Evolutionary conservation across 345 rosid species (phyloP).

Genomic region (Jatropha curcas): DNA sequence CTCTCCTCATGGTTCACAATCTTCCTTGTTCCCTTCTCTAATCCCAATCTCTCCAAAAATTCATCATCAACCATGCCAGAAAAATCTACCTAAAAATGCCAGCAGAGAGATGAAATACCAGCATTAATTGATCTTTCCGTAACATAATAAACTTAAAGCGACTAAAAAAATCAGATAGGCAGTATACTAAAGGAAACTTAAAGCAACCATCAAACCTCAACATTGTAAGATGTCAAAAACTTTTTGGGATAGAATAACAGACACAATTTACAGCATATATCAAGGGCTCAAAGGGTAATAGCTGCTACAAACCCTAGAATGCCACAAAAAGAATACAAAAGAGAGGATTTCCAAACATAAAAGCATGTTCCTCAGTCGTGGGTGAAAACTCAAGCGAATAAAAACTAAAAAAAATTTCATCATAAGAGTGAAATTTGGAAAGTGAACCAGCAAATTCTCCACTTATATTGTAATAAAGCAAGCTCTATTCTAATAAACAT

Average conservation of each 20-base stretch:
- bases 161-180: too few species aligned
- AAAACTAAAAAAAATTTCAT: background rate
- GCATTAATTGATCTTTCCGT: background rate
- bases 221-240: background rate
- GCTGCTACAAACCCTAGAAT: background rate
- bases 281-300: background rate
- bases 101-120: constrained; percentile 1
- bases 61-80: constrained; percentile 84
- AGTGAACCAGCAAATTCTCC: background rate
- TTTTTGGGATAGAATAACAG: background rate
- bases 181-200: background rate
- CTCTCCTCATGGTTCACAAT: constrained; percentile 94
- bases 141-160: background rate
- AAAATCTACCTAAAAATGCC: constrained; percentile 72
- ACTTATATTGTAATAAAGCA: background rate
- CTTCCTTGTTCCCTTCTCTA: constrained; percentile 89
- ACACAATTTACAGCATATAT: background rate
- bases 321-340: background rate
- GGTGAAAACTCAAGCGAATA: background rate
- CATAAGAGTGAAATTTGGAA: background rate
- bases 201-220: background rate
- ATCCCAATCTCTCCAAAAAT: constrained; percentile 66
- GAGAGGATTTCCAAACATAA: background rate
- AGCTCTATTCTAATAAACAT: background rate
- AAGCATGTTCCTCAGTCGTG: background rate